Percentiles rank a stretch among this genome's conserved stretches.
Conservation (phyloP, 106 monocot species). For the Amphibolis antarctica region DNA sequence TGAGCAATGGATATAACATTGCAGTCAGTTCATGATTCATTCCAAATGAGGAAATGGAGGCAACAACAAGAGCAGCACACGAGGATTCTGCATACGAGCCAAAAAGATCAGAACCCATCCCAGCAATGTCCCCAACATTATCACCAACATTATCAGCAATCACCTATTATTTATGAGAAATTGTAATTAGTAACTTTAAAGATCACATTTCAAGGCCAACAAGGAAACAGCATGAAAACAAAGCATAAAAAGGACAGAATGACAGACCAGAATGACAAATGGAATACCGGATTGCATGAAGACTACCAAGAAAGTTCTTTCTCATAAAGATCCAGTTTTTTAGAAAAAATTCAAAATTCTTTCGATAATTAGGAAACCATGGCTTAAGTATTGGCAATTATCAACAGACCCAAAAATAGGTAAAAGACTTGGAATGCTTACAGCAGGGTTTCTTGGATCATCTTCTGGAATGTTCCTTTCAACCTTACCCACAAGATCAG, state of each 20-base stretch:
- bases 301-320: neutral
- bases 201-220: neutral
- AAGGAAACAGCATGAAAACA: no score
- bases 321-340: no score
- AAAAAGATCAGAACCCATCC: constrained; percentile 34
- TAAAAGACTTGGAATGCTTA: constrained; percentile 15
- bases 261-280: no score
- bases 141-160: constrained; percentile 35
- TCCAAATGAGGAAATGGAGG: constrained; percentile 31
- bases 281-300: neutral
- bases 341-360: no score
- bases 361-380: neutral
- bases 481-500: constrained; percentile 58
- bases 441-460: constrained; percentile 65
- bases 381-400: neutral
- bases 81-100: constrained; percentile 33
- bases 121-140: constrained; percentile 32
- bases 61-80: constrained; percentile 31
- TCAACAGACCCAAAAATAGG: neutral
- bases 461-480: constrained; percentile 61
- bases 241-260: no score
- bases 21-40: constrained; percentile 24
- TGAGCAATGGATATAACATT: constrained; percentile 24
- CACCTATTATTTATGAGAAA: constrained; percentile 12
- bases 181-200: neutral